phyloP scores from a whole-genome alignment of 2,329 filamentous ascomycete species.

The Trichoderma sp. region DNA sequence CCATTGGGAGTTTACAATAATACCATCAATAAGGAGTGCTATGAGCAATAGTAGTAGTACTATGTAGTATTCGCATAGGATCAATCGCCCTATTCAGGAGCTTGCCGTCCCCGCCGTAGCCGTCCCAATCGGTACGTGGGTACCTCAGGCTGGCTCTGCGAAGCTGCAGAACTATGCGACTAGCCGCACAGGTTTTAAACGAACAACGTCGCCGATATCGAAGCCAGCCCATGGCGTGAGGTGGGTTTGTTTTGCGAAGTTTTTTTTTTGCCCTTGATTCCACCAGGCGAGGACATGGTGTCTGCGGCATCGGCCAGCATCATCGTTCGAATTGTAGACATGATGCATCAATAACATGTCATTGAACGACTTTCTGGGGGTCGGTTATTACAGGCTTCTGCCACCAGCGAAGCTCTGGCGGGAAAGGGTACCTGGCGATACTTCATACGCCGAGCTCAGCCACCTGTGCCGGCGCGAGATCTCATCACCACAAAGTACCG shows the following conservation, averaged over 20 bases:
- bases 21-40: neutral
- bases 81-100: neutral
- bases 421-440: neutral
- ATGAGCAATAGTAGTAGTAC: no score
- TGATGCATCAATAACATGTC: neutral
- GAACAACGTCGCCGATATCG: slow-evolving; percentile 69
- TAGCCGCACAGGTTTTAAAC: slow-evolving; percentile 54
- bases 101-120: neutral
- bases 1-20: neutral
- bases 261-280: slow-evolving; percentile 49
- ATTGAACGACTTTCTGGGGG: neutral
- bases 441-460: slow-evolving; percentile 17
- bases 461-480: neutral
- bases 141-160: neutral
- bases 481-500: neutral
- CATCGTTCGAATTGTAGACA: neutral
- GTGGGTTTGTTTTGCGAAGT: slow-evolving; percentile 73
- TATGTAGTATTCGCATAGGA: no score
- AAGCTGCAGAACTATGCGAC: slow-evolving; percentile 51
- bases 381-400: slow-evolving; percentile 18
- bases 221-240: slow-evolving; percentile 69
- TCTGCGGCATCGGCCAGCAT: neutral
- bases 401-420: neutral
- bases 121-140: neutral
- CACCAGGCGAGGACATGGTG: neutral